Percentiles rank a stretch among this genome's conserved stretches.
Evolutionary conservation across 1,139 yeast genomes (phyloP).

Genomic region (Candida anutae): DNA sequence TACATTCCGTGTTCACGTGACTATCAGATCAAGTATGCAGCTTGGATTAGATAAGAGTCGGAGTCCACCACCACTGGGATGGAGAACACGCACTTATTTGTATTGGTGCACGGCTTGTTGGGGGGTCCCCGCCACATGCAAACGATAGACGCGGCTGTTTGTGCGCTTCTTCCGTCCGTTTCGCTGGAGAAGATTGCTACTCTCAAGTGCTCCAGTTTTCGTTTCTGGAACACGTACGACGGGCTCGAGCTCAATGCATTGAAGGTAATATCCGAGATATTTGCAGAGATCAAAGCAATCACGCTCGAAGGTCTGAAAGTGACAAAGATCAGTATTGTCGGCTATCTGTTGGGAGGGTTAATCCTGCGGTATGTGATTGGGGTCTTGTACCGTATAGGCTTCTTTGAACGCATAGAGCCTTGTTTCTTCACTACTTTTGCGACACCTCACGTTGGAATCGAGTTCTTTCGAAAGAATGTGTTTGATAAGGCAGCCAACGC

Average conservation of each 20-base stretch:
- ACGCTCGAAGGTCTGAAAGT: constrained; percentile 31
- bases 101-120: constrained; percentile 84
- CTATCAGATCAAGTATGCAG: too few species aligned
- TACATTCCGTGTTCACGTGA: too few species aligned
- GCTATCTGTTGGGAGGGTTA: constrained; percentile 39
- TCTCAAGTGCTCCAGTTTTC: constrained; percentile 61
- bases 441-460: constrained; percentile 81
- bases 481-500: constrained; percentile 44
- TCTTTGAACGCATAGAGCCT: constrained; percentile 58
- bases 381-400: constrained; percentile 41
- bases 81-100: constrained; percentile 52
- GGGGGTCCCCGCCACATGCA: constrained; percentile 74
- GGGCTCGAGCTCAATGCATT: constrained; percentile 71
- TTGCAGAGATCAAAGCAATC: constrained; percentile 47
- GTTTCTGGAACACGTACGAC: constrained; percentile 76
- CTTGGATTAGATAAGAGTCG: too few species aligned
- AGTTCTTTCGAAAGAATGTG: constrained; percentile 34
- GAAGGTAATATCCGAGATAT: constrained; percentile 56
- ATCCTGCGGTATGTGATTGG: constrained; percentile 64
- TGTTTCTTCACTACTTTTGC: constrained; percentile 74
- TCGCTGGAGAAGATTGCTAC: constrained; percentile 42
- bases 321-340: constrained; percentile 33
- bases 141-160: constrained; percentile 48
- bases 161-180: constrained; percentile 25
- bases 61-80: too few species aligned